Conservation (phyloP, 1,139 yeast genomes). For the Sugiyamaella novakii region DNA sequence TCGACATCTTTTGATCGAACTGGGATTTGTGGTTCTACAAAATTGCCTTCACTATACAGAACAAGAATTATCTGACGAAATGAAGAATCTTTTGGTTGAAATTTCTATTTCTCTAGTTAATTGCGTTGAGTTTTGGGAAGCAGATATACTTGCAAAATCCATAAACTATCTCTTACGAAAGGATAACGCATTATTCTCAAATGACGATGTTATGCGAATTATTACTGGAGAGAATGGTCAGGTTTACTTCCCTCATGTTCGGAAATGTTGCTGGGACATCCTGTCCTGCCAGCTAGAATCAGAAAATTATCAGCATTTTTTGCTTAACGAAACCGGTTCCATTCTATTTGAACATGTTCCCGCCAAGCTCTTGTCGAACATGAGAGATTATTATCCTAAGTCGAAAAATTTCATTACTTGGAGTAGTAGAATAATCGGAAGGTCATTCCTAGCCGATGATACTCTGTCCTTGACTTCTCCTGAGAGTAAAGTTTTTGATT, state of each 20-base stretch:
- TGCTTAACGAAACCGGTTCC: not conserved
- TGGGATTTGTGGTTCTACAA: slow-evolving; percentile 9
- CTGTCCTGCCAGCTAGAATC: slow-evolving; percentile 4
- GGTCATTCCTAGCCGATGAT: slow-evolving; percentile 13
- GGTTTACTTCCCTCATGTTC: slow-evolving; percentile 9
- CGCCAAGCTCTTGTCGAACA: not conserved
- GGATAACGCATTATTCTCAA: not conserved
- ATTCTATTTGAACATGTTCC: not conserved
- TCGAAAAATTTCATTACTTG: slow-evolving; percentile 2
- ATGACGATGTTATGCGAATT: not conserved
- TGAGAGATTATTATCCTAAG: slow-evolving; percentile 2
- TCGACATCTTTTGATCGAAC: slow-evolving; percentile 8
- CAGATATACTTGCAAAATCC: slow-evolving; percentile 10
- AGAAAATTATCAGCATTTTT: not conserved
- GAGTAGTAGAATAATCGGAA: slow-evolving; percentile 13
- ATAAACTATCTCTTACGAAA: slow-evolving; percentile 1
- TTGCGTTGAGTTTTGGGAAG: slow-evolving; percentile 14
- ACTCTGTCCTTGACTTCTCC: not conserved
- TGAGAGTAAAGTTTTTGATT: slow-evolving; percentile 5
- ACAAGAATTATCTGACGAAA: not conserved
- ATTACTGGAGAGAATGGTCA: slow-evolving; percentile 9
- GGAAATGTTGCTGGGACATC: slow-evolving; percentile 12
- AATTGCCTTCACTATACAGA: not conserved
- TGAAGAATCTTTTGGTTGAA: not conserved
- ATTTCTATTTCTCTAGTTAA: not conserved